phyloP scores from a whole-genome alignment of 208 protist species.

The Herpetomonas tarakana region DNA sequence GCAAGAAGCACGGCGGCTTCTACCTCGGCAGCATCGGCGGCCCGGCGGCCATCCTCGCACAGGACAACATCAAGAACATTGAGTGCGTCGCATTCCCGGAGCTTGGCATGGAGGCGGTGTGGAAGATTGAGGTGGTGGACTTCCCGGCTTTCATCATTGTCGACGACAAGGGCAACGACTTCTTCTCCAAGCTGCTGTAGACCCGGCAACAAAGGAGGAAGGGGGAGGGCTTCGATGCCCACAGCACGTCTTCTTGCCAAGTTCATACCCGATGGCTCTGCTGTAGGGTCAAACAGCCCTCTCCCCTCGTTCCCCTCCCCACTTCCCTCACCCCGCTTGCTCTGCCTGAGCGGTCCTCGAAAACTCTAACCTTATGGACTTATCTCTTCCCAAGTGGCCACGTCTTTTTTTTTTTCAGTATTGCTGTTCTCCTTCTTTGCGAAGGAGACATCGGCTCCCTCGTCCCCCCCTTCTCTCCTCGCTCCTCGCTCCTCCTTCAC shows the following conservation, averaged over 20 bases:
- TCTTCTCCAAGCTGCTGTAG: conserved; percentile 85
- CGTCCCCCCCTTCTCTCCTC: neutral
- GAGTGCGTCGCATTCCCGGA: conserved; percentile 91
- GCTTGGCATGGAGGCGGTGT: conserved; percentile 92
- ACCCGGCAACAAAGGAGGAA: no score
- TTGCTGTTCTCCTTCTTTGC: conserved; percentile 8
- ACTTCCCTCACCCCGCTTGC: neutral
- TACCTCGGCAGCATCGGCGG: conserved; percentile 98
- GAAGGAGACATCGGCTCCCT: neutral
- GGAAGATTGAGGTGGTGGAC: conserved; percentile 94
- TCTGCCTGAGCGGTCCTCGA: no score
- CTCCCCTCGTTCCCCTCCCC: conserved; percentile 14
- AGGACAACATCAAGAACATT: conserved; percentile 93
- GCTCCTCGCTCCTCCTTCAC: neutral
- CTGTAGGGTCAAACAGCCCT: neutral
- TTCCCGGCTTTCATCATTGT: conserved; percentile 98
- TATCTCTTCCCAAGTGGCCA: conserved; percentile 5
- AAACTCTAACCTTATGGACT: no score
- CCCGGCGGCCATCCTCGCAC: conserved; percentile 93
- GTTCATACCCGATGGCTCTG: neutral
- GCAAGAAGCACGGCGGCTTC: conserved; percentile 96
- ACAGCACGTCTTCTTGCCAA: neutral
- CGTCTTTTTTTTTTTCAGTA: conserved; percentile 11
- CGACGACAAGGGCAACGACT: conserved; percentile 98
- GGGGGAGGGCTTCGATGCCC: no score